Evolutionary conservation across 2,329 filamentous ascomycete genomes (phyloP).

Genomic region (Ceratocystis variospora): DNA sequence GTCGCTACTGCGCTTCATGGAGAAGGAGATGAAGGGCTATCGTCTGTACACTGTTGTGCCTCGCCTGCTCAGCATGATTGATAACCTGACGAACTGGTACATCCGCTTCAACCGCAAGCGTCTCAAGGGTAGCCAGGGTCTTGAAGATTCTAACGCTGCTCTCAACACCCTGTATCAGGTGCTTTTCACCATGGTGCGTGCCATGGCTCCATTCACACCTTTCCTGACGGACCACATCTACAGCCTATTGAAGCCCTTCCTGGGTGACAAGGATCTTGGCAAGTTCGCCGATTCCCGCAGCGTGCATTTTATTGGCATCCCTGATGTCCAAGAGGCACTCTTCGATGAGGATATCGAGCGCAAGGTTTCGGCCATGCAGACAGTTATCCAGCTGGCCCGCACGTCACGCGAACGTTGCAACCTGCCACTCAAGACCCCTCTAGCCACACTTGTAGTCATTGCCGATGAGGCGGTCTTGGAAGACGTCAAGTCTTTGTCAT

Average conservation of each 20-base stretch:
- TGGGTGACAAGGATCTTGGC: slow-evolving; percentile 48
- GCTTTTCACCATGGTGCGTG: slow-evolving; percentile 67
- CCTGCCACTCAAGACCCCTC: slow-evolving; percentile 67
- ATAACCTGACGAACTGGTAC: slow-evolving; percentile 86
- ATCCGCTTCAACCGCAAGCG: slow-evolving; percentile 78
- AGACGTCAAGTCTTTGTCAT: slow-evolving; percentile 64
- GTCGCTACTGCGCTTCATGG: slow-evolving; percentile 79
- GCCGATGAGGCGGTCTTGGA: slow-evolving; percentile 61
- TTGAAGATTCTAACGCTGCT: slow-evolving; percentile 63
- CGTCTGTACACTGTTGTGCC: slow-evolving; percentile 75
- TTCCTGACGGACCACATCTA: slow-evolving; percentile 88
- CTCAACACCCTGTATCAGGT: slow-evolving; percentile 82
- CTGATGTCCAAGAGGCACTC: slow-evolving; percentile 64
- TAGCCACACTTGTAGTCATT: slow-evolving; percentile 72
- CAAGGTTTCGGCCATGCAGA: slow-evolving; percentile 71
- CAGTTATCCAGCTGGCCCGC: slow-evolving; percentile 72
- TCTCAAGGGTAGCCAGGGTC: slow-evolving; percentile 58
- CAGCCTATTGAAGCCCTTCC: slow-evolving; percentile 60
- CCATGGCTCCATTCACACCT: slow-evolving; percentile 75
- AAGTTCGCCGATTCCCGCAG: slow-evolving; percentile 56
- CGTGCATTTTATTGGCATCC: slow-evolving; percentile 77
- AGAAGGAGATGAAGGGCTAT: slow-evolving; percentile 75
- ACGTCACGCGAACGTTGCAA: slow-evolving; percentile 65
- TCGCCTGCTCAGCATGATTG: slow-evolving; percentile 59
- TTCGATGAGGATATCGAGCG: slow-evolving; percentile 71